Evolutionary conservation across 108 stramenopile species (phyloP).

Genomic region (Epithemia pelagica): DNA sequence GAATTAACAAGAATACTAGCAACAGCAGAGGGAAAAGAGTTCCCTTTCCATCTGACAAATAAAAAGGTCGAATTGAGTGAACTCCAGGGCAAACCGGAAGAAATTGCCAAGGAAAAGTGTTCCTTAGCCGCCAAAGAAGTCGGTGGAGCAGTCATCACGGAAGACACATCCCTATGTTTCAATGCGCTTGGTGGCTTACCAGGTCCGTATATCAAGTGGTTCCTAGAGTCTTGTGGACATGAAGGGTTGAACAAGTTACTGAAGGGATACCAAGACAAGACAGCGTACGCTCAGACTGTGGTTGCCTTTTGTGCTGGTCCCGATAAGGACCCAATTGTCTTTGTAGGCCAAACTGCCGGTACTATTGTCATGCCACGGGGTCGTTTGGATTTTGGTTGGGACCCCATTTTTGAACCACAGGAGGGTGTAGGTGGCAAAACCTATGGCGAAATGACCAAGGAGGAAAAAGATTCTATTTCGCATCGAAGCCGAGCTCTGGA

Average conservation of each 20-base stretch:
- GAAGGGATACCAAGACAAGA: slow-evolving; percentile 43
- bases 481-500: slow-evolving; percentile 71
- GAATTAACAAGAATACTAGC: slow-evolving; percentile 64
- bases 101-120: slow-evolving; percentile 85
- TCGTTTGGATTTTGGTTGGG: slow-evolving; percentile 82
- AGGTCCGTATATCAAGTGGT: slow-evolving; percentile 95
- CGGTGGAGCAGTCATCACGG: slow-evolving; percentile 76
- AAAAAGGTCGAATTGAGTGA: slow-evolving; percentile 46
- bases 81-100: slow-evolving; percentile 83
- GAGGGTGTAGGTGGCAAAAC: slow-evolving; percentile 49
- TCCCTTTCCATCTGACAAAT: slow-evolving; percentile 37
- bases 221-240: slow-evolving; percentile 78
- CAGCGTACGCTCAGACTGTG: slow-evolving; percentile 86
- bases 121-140: slow-evolving; percentile 47
- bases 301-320: slow-evolving; percentile 80
- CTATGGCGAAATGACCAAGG: slow-evolving; percentile 87
- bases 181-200: slow-evolving; percentile 81
- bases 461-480: slow-evolving; percentile 77
- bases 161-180: slow-evolving; percentile 89
- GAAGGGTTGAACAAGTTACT: slow-evolving; percentile 79
- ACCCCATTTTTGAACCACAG: slow-evolving; percentile 83
- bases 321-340: slow-evolving; percentile 56
- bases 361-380: slow-evolving; percentile 80
- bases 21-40: slow-evolving; percentile 2
- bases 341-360: slow-evolving; percentile 54